phyloP scores from a whole-genome alignment of 164 flowering plant species.

The Magnolia sinica region DNA sequence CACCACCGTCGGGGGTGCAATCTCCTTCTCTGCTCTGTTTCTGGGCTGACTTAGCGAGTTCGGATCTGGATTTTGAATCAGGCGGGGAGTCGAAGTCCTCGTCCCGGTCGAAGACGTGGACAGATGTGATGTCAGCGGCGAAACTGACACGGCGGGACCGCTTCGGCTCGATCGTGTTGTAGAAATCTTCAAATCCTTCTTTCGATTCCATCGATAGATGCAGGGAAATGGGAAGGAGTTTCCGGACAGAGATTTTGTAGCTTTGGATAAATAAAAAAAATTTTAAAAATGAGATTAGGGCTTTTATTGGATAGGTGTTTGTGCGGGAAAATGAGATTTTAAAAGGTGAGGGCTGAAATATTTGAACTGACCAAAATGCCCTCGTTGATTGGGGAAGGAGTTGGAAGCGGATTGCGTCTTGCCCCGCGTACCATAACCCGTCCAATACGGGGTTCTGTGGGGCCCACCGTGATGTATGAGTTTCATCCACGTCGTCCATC shows the following conservation, averaged over 20 bases:
- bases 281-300: too few relatives aligned
- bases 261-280: too few relatives aligned
- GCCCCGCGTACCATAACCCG: too few relatives aligned
- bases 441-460: too few relatives aligned
- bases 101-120: conserved; percentile 79
- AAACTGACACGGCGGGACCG: conserved; percentile 85
- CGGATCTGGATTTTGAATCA: conserved; percentile 22
- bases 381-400: too few relatives aligned
- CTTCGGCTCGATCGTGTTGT: conserved; percentile 41
- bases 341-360: too few relatives aligned
- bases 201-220: conserved; percentile 17
- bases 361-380: too few relatives aligned
- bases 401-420: too few relatives aligned
- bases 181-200: conserved; percentile 20
- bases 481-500: too few relatives aligned
- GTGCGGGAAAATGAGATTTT: neutral
- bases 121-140: conserved; percentile 75
- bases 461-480: too few relatives aligned
- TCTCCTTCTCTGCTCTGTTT: neutral
- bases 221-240: neutral
- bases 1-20: conserved; percentile 24
- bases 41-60: neutral
- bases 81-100: conserved; percentile 69
- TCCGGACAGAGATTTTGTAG: neutral
- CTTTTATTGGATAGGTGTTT: neutral